A percentile compares a stretch with the other conserved stretches of the same genome.
Conservation (phyloP, 768 basidiomycete species). For the Russula dissimulans region DNA sequence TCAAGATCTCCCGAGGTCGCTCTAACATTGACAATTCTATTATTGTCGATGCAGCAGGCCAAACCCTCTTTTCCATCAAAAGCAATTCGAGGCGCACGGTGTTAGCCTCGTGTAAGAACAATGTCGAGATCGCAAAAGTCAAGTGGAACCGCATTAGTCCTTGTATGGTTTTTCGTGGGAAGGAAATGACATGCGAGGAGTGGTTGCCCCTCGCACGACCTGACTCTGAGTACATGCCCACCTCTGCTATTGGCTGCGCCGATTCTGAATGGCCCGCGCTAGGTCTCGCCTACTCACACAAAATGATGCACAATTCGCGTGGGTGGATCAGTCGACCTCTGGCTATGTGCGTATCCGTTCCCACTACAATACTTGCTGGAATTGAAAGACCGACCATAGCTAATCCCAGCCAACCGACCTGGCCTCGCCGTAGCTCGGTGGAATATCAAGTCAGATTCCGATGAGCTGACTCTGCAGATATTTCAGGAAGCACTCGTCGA, state of each 20-base stretch:
- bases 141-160: slow-evolving; percentile 6
- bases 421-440: slow-evolving; percentile 8
- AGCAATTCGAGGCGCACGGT: too few relatives aligned
- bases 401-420: slow-evolving; percentile 2
- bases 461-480: neutral
- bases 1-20: neutral
- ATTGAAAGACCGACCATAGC: neutral
- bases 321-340: neutral
- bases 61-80: too few relatives aligned
- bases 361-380: too few relatives aligned
- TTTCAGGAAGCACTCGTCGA: neutral
- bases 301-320: neutral
- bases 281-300: slow-evolving; percentile 7
- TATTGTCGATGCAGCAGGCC: too few relatives aligned
- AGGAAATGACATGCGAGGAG: neutral
- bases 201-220: neutral
- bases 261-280: neutral
- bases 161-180: neutral
- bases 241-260: too few relatives aligned
- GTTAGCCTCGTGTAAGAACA: neutral
- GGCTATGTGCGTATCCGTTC: slow-evolving; percentile 1
- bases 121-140: neutral
- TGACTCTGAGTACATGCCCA: neutral
- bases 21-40: neutral
- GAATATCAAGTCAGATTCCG: neutral